Conservation (phyloP, 2,329 filamentous ascomycete genomes). For the Didymosphaeria variabile region DNA sequence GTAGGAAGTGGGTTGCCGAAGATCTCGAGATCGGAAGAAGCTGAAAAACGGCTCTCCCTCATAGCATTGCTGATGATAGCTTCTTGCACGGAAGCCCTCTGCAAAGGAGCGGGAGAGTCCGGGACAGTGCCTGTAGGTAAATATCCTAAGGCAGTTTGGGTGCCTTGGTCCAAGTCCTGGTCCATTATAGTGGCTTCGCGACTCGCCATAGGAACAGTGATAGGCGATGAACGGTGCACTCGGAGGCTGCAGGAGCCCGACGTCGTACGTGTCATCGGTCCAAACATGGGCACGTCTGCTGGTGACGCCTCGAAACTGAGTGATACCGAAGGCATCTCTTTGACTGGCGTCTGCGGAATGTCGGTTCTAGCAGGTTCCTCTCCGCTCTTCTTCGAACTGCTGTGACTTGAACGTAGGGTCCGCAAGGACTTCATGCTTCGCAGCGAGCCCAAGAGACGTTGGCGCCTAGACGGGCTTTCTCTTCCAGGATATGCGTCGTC, state of each 20-base stretch:
- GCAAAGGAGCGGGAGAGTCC: constrained; percentile 40
- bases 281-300: constrained; percentile 36
- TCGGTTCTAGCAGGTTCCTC: constrained; percentile 14
- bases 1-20: constrained; percentile 25
- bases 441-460: constrained; percentile 38
- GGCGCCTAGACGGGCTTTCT: constrained; percentile 39
- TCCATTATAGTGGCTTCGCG: constrained; percentile 14
- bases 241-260: constrained; percentile 28
- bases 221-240: constrained; percentile 39
- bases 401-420: constrained; percentile 30
- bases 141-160: constrained; percentile 7
- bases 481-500: constrained; percentile 25
- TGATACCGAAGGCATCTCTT: constrained; percentile 30
- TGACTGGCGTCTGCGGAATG: constrained; percentile 25
- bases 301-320: constrained; percentile 40
- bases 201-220: constrained; percentile 33
- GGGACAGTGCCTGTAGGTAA: constrained; percentile 39
- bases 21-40: neutral
- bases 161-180: neutral
- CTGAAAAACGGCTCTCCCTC: constrained; percentile 10
- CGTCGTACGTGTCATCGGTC: constrained; percentile 23
- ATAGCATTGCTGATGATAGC: constrained; percentile 15
- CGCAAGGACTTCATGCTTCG: constrained; percentile 40
- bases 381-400: constrained; percentile 26
- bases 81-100: constrained; percentile 30